Percentiles rank a stretch among this genome's conserved stretches.
phyloP scores from a whole-genome alignment of 345 rosid species.

The Aquilaria malaccensis region DNA sequence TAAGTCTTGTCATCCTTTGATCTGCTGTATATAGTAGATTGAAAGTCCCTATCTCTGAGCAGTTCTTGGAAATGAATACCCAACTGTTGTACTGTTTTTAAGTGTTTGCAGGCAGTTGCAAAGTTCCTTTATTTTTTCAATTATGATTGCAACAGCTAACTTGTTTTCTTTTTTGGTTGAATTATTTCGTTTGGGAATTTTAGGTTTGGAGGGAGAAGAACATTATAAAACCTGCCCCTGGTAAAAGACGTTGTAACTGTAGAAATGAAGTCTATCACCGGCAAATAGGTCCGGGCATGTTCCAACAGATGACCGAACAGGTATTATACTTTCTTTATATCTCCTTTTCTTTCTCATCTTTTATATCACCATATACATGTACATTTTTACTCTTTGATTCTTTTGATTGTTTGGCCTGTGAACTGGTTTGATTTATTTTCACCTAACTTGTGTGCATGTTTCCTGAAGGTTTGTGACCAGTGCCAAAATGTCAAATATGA shows the following conservation, averaged over 20 bases:
- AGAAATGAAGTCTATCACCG: slow-evolving; percentile 96
- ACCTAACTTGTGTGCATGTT: slow-evolving; percentile 1
- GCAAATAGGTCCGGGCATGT: slow-evolving; percentile 99
- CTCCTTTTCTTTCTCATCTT: not conserved
- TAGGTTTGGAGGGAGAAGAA: slow-evolving; percentile 99
- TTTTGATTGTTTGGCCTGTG: not conserved
- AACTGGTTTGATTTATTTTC: not conserved
- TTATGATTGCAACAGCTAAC: too few species aligned
- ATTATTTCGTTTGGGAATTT: slow-evolving; percentile 4
- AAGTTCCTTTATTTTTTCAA: too few species aligned
- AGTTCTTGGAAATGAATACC: too few species aligned
- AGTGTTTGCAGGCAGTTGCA: too few species aligned
- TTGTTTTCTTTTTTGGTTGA: not conserved
- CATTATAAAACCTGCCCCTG: slow-evolving; percentile 86
- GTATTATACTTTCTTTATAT: slow-evolving; percentile 20
- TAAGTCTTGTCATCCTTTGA: too few species aligned
- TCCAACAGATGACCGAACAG: slow-evolving; percentile 99
- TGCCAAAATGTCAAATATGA: slow-evolving; percentile 92
- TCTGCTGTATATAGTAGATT: too few species aligned
- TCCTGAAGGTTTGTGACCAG: slow-evolving; percentile 84
- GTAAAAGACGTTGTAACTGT: slow-evolving; percentile 93
- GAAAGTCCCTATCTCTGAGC: too few species aligned
- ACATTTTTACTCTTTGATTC: not conserved
- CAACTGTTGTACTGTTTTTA: too few species aligned
- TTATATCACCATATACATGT: not conserved